Evolutionary conservation across 257 asterid species (phyloP), one percentile per base, ranked within the genome.

Genomic region (Nicotiana benthamiana): DNA sequence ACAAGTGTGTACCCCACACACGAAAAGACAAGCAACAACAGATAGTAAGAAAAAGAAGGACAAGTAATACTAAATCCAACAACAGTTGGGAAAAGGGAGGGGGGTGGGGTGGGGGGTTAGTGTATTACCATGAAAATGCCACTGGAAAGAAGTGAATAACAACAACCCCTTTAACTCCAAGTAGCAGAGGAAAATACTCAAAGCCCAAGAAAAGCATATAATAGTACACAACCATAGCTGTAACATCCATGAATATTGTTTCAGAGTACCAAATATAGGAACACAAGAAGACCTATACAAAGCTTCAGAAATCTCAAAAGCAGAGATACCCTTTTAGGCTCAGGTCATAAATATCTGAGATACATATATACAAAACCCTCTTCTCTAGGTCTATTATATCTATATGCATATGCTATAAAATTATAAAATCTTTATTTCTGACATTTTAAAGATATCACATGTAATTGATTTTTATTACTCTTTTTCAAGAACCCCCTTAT

Each of bases 371-470:
- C 15, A 74, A 16, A 26, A 74, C 54, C 34, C 78, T 59, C 46
- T 5, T 66, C 81, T 79, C 75, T 57, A 56, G 40, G 75, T 79
- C 75, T 80, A 64, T 75, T 83, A 84, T 81, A 83, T 83, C 83
- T 83, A 85, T 28, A 59, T 83, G 82, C 28, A 80, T 75, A 86
- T 82, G 66, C 87, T 86, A 82, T 34, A 74, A 77, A 81, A 86
- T 86, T 86, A 82, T 53, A 74, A 78, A 83, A 86, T 88, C 93
- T 89, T 81, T 86, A 79, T 18, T 56, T 16, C 59, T 16, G 83
- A 89, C 90, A 88, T 80, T 81, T 66, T 70, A 74, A 85, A 87
- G 92, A 87, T 86, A 86, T 85, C 86, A 80, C 87, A 87, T 79
- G 83, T 75, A 83, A 83, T 74, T 72, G 59, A 68, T 64, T 17